Base-by-base conservation (phyloP, 2,329 filamentous ascomycete genomes). In the Pyrenophora teres region DNA sequence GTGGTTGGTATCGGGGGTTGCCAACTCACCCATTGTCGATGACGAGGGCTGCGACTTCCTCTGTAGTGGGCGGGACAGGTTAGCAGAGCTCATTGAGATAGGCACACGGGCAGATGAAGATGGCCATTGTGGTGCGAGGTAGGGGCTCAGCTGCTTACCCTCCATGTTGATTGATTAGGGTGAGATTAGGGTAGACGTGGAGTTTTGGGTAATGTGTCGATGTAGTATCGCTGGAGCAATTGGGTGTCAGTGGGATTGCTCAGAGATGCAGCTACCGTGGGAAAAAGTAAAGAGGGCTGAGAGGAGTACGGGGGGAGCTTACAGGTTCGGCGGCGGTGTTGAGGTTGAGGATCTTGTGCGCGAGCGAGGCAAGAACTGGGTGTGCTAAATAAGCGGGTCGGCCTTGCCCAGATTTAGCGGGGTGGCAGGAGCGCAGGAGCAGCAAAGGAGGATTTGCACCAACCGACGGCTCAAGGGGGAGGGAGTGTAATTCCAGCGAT, bases 21-120 rank as follows among this genome's bases (percentile, higher is more conserved):
- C 73, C 54, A 58, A 83, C 92, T 90, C 93, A 99, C 94, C 94
- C 94, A 97, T 99, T 99, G 92, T 99, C 94, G 84, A 99, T 97
- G 82, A 99, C 94, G 90, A 99, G 92, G 81, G 94, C 94, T 81
- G 94, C 94, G 82, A 99, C 94, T 91, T 99, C 94, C 87, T 99
- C 94, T 97, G 78, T 80, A 81, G 54, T 15, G 59, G 47, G 59
- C 56, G 52, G 59, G 43, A 60, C 46, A 59, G 37, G 67, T 76
- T 65, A 76, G 73, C 70, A 63, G 55, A 64, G 62, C 42, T 70
- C 63, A 67, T 67, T 63, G 64, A 71, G 63, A 64, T 57, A 55
- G 50, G 60, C 35, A 39, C 59, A 63, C 55, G 51, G 55, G 49
- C 47, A 48, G 36, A 53, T 43, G 59, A 35, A 19, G 61, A 59